phyloP scores from a whole-genome alignment of 2,329 filamentous ascomycete species.

The Xylariaceae sp. region DNA sequence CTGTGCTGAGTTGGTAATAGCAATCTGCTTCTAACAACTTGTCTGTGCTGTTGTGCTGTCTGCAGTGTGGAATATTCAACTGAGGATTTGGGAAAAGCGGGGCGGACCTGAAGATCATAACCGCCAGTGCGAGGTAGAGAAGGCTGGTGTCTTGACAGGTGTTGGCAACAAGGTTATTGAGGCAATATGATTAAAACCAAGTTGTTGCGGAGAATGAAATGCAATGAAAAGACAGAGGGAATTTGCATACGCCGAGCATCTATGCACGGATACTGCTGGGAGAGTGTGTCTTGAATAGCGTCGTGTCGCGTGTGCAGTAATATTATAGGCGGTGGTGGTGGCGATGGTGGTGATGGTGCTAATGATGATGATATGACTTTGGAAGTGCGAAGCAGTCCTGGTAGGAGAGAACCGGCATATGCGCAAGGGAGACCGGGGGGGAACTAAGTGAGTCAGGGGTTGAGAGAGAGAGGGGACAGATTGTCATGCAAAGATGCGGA shows the following conservation, averaged over 20 bases:
- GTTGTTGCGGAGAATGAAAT: too few species aligned
- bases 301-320: conserved; percentile 1
- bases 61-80: not conserved
- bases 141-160: not conserved
- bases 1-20: not conserved
- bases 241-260: not conserved
- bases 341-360: not conserved
- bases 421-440: too few species aligned
- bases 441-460: not conserved
- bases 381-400: not conserved
- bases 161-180: not conserved
- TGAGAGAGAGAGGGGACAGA: not conserved
- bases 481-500: not conserved
- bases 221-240: not conserved
- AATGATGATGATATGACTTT: conserved; percentile 3
- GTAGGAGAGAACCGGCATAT: too few species aligned
- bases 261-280: not conserved
- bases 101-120: conserved; percentile 5
- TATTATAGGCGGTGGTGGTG: not conserved
- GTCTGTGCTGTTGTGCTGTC: not conserved
- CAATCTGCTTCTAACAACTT: not conserved
- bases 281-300: not conserved
- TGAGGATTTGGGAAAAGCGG: conserved; percentile 21
- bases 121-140: conserved; percentile 14
- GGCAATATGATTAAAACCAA: too few species aligned